A percentile compares a stretch with the other conserved stretches of the same genome.
Conservation (phyloP, 2,329 filamentous ascomycete species). For the Elsinoe necatrix region DNA sequence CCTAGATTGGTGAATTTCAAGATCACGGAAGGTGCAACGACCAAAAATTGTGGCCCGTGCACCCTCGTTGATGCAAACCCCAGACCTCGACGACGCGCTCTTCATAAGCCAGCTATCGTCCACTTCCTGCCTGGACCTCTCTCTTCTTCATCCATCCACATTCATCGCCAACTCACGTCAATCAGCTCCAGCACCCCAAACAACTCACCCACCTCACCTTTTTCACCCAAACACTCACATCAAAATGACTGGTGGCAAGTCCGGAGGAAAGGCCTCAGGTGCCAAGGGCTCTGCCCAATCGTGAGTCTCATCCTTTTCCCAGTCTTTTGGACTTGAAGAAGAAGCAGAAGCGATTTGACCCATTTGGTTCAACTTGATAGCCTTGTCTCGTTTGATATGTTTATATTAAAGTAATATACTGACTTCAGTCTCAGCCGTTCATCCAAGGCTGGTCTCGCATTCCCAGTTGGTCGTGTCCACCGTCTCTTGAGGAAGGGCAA, state of each 20-base stretch:
- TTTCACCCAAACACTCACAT: constrained; percentile 35
- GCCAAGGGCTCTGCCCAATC: constrained; percentile 95
- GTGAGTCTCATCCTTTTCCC: constrained; percentile 52
- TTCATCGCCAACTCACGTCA: constrained; percentile 25
- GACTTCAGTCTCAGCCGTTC: constrained; percentile 63
- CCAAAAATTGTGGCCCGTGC: constrained; percentile 12
- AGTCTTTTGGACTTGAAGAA: constrained; percentile 15
- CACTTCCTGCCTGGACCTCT: constrained; percentile 16
- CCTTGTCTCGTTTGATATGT: background rate
- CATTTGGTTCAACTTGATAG: constrained; percentile 19
- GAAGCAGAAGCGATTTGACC: constrained; percentile 20
- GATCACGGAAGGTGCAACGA: background rate
- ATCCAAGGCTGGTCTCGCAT: constrained; percentile 97
- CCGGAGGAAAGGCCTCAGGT: constrained; percentile 98
- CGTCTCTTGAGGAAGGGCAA: constrained; percentile 98
- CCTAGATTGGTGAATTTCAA: constrained; percentile 7
- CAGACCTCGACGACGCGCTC: constrained; percentile 22
- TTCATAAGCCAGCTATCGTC: constrained; percentile 30
- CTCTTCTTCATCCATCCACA: constrained; percentile 25
- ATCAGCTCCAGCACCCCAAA: constrained; percentile 24
- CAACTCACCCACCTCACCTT: constrained; percentile 30
- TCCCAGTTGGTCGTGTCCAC: constrained; percentile 98
- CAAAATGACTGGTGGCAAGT: constrained; percentile 99
- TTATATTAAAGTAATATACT: constrained; percentile 29
- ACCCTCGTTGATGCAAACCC: constrained; percentile 14